A percentile compares a stretch with the other conserved stretches of the same genome.
These are phyloP conservation scores for Fusarium tjaetaba DNA, from an alignment of 2,329 filamentous ascomycete species.

Conservation along the genomic window DNA sequence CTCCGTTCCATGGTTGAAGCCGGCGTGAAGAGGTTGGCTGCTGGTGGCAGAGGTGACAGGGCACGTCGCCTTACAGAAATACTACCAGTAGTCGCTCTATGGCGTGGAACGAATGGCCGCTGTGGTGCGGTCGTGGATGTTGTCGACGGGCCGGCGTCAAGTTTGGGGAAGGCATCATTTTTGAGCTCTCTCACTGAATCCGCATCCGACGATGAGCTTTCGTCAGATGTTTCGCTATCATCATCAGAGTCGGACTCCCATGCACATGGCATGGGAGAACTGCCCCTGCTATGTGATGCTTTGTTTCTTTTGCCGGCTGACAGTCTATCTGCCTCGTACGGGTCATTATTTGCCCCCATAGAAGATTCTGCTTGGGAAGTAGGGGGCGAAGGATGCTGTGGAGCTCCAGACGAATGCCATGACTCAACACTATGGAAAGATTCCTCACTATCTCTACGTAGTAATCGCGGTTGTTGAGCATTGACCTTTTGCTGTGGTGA, in stretches of 20 bases:
- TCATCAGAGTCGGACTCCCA: conserved; percentile 40
- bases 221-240: conserved; percentile 40
- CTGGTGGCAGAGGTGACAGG: conserved; percentile 73
- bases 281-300: conserved; percentile 2
- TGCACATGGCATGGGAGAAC: conserved; percentile 26
- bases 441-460: conserved; percentile 49
- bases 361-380: conserved; percentile 53
- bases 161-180: not conserved
- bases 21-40: conserved; percentile 68
- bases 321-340: conserved; percentile 1
- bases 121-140: not conserved
- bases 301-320: conserved; percentile 5
- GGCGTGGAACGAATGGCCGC: conserved; percentile 31
- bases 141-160: not conserved
- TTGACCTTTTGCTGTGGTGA: not conserved
- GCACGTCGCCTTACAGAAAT: conserved; percentile 54
- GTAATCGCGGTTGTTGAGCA: conserved; percentile 13
- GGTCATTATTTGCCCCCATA: conserved; percentile 35
- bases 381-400: conserved; percentile 57
- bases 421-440: conserved; percentile 66
- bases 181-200: conserved; percentile 3
- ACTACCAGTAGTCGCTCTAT: conserved; percentile 41
- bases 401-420: conserved; percentile 56
- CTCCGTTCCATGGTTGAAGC: conserved; percentile 54
- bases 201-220: conserved; percentile 41